Base-by-base conservation (phyloP, 208 protist genomes). In the Trypanosoma scelopori region DNA sequence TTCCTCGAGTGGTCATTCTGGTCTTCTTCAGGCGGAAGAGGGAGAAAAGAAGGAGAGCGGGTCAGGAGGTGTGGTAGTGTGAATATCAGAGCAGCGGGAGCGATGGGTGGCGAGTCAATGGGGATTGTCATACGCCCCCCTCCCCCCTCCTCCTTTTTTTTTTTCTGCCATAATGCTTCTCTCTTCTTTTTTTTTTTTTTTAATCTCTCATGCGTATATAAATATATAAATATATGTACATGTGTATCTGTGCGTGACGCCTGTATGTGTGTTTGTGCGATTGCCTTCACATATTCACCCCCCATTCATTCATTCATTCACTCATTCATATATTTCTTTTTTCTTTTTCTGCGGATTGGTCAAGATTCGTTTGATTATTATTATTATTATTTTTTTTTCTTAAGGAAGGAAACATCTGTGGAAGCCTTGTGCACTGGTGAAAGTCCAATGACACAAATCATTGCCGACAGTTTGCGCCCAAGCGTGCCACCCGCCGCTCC, bases 391-490 rank as follows among this genome's bases (percentile, higher is more conserved):
- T 11, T 37, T 11, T 37, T 37, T 37, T 37, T 37, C 9, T 37
- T 47, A 59, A 46, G 22, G 53, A 64, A 64, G 30, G 53, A 66
- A 66, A 57, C 37, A 57, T 5, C 30, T 65, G 35, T 65, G 27
- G 39, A 63, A 25, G 23, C 23, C 49, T 56, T 55, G 13, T 46
- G 37, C 56, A 59, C 35, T 66, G 28, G 30, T 63, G 37, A 22
- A 9, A 20, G 35, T 53, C n/a, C 37, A 43, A 74, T 74, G 69
- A 74, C 69, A 45, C 69, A 74, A 61, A 59, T 74, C 28, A 74
- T 74, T 28, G 57, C 51, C 4, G 69, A 74, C 5, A 64, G 52
- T 63, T 50, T 74, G 60, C 69, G 69, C 41, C 45, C 61, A 35
- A 64, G 46, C 52, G 59, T 68, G 32, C 52, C 69, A 12, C 55